phyloP scores from a whole-genome alignment of 352 stramenopile species.

The Phytopythium helicoides region DNA sequence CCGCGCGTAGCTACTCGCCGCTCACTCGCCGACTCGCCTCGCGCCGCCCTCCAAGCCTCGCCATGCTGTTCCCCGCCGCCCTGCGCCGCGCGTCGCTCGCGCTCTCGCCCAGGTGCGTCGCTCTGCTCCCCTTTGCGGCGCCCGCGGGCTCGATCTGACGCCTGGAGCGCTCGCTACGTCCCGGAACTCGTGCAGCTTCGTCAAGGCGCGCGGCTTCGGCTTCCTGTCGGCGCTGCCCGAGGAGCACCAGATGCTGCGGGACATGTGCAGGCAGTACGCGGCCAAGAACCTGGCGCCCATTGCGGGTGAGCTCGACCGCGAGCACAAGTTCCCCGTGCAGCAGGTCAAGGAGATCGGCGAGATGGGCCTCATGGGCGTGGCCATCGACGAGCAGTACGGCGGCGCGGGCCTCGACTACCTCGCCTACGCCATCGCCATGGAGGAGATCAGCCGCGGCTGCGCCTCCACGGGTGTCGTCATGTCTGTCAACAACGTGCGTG shows the following conservation, averaged over 20 bases:
- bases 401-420: slow-evolving; percentile 95
- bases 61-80: slow-evolving; percentile 32
- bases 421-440: slow-evolving; percentile 97
- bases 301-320: slow-evolving; percentile 87
- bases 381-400: slow-evolving; percentile 85
- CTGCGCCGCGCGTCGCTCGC: slow-evolving; percentile 25
- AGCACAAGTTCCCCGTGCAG: slow-evolving; percentile 83
- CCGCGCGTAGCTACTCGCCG: no score
- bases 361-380: slow-evolving; percentile 96
- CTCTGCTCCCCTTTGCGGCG: not conserved
- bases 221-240: slow-evolving; percentile 84
- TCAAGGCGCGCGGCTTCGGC: slow-evolving; percentile 46
- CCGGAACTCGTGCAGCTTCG: no score
- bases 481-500: slow-evolving; percentile 90
- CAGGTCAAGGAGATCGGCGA: slow-evolving; percentile 88
- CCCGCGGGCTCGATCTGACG: not conserved
- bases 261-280: slow-evolving; percentile 95
- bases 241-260: slow-evolving; percentile 96
- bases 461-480: slow-evolving; percentile 96
- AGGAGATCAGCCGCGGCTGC: slow-evolving; percentile 96
- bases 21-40: not conserved
- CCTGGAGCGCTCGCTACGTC: not conserved
- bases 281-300: slow-evolving; percentile 93
- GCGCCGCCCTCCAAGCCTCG: not conserved
- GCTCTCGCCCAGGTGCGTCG: slow-evolving; percentile 21